A percentile compares a stretch with the other conserved stretches of the same genome.
Conservation (phyloP, 2,329 filamentous ascomycete genomes). For the Ceratocystis variospora region DNA sequence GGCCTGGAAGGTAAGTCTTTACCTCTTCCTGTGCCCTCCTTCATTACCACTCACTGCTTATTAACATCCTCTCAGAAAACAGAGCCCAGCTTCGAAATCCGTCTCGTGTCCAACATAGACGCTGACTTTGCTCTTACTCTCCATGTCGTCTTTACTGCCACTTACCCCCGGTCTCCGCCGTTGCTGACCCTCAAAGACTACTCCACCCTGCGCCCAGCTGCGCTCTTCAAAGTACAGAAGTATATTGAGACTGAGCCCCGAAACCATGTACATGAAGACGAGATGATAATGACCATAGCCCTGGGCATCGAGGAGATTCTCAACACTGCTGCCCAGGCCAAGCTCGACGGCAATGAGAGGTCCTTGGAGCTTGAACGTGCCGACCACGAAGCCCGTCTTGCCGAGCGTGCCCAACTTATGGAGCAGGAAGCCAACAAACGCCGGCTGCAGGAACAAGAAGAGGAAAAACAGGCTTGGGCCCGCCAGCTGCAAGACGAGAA, state of each 20-base stretch:
- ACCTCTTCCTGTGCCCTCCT: conserved; percentile 10
- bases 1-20: conserved; percentile 63
- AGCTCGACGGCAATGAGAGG: conserved; percentile 59
- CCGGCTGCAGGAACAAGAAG: conserved; percentile 42
- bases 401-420: conserved; percentile 44
- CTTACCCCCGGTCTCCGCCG: conserved; percentile 76
- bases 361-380: conserved; percentile 83
- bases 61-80: conserved; percentile 43
- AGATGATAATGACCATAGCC: conserved; percentile 53
- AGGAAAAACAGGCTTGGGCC: conserved; percentile 57
- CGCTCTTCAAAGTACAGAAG: conserved; percentile 54
- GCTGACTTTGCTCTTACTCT: conserved; percentile 57
- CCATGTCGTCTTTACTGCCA: conserved; percentile 71
- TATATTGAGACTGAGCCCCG: conserved; percentile 46
- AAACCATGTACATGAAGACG: conserved; percentile 38
- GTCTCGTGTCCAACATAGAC: conserved; percentile 59
- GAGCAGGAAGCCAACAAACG: conserved; percentile 40
- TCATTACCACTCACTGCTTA: conserved; percentile 18
- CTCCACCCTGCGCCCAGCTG: conserved; percentile 52
- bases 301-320: conserved; percentile 60
- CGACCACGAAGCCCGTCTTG: conserved; percentile 60
- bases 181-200: conserved; percentile 54
- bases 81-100: conserved; percentile 70
- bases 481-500: conserved; percentile 62
- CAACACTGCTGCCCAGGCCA: conserved; percentile 70